Evolutionary conservation across 352 stramenopile genomes (phyloP).

Genomic region (Phytophthora brassicae): DNA sequence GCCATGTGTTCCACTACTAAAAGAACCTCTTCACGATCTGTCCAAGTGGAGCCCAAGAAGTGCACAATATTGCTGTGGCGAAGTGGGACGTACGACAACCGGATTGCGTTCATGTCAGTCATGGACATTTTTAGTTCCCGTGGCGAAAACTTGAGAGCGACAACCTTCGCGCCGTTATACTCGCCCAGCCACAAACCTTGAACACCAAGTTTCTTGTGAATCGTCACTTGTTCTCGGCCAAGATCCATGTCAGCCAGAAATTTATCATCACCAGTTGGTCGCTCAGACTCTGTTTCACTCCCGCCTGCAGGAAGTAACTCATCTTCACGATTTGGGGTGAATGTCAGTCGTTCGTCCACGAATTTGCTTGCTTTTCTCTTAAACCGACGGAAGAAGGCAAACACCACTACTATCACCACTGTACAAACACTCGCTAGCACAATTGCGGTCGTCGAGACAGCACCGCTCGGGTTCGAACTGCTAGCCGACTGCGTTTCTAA

Average conservation of each 20-base stretch:
- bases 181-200: constrained; percentile 56
- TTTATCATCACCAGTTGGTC: constrained; percentile 15
- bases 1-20: constrained; percentile 79
- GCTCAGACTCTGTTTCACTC: constrained; percentile 12
- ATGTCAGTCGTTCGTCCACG: constrained; percentile 36
- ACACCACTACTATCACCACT: constrained; percentile 32
- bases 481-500: constrained; percentile 23
- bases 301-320: constrained; percentile 17
- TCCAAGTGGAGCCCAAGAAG: constrained; percentile 66
- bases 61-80: constrained; percentile 68
- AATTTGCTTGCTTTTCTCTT: constrained; percentile 41
- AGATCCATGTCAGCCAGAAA: constrained; percentile 52
- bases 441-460: constrained; percentile 25
- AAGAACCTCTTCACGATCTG: constrained; percentile 56
- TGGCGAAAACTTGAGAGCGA: constrained; percentile 55
- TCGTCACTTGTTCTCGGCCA: constrained; percentile 42
- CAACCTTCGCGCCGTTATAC: constrained; percentile 49
- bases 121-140: constrained; percentile 37
- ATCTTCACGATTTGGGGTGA: constrained; percentile 32
- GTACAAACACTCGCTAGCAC: constrained; percentile 24
- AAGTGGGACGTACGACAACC: constrained; percentile 57
- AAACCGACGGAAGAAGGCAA: constrained; percentile 42
- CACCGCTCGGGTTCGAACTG: not conserved
- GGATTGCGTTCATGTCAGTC: constrained; percentile 48
- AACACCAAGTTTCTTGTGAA: constrained; percentile 56